Conservation (phyloP, 192 early-diverging fungal species). For the Coemansia reversa region DNA sequence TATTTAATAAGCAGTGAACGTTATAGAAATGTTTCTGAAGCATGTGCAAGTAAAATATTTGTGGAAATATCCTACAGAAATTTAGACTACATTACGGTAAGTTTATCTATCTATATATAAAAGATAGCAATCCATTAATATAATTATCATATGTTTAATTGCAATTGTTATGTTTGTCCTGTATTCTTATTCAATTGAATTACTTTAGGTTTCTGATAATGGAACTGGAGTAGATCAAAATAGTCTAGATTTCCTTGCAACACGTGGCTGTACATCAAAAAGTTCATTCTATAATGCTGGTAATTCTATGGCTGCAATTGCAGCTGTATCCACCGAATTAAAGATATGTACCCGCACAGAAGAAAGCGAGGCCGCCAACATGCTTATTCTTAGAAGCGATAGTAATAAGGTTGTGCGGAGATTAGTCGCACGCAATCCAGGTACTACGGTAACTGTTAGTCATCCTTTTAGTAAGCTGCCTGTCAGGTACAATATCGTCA, state of each 20-base stretch:
- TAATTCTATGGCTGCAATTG: constrained; percentile 28
- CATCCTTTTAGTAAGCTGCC: constrained; percentile 34
- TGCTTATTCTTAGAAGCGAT: constrained; percentile 17
- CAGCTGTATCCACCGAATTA: constrained; percentile 18
- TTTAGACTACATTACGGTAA: constrained; percentile 31
- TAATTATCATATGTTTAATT: neutral
- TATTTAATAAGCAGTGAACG: neutral
- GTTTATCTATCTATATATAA: neutral
- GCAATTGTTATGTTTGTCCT: too few relatives aligned
- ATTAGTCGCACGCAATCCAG: constrained; percentile 18
- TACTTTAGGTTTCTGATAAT: constrained; percentile 21
- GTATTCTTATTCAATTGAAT: neutral
- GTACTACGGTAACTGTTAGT: constrained; percentile 29
- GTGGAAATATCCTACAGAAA: constrained; percentile 14
- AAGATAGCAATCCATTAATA: neutral
- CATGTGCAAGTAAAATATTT: constrained; percentile 19
- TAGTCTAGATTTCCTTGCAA: constrained; percentile 15
- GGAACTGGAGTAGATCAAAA: constrained; percentile 16
- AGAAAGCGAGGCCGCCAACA: constrained; percentile 6
- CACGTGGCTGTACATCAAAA: constrained; percentile 31
- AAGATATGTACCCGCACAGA: constrained; percentile 26
- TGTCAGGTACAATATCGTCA: constrained; percentile 32
- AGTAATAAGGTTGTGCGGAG: constrained; percentile 1
- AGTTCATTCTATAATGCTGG: constrained; percentile 1
- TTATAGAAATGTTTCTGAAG: constrained; percentile 22